Evolutionary conservation across 257 asterid genomes (phyloP), one percentile per base, ranked within the genome.

Genomic region (Prunella vulgaris): DNA sequence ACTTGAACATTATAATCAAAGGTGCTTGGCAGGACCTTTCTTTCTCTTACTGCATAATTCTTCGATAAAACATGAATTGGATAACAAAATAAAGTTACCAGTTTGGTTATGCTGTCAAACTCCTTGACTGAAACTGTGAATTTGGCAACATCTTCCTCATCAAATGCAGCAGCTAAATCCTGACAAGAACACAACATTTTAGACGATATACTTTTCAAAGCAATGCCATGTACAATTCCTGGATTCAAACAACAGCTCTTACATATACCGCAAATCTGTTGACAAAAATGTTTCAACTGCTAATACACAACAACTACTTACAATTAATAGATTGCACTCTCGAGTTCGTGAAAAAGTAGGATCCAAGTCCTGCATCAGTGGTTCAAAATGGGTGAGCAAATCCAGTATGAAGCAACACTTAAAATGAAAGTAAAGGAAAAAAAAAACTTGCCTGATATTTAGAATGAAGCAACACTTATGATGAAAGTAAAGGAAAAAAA

Each of bases 141-240:
- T 42, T 70, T 64, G 25, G 69, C 77, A 30, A 68, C 62, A 60
- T 82, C 84, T 74, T 79, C 84, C 81, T 74, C 84, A 40, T 79
- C 87, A 38, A 82, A 68, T 52, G 84, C 79, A 63, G 68, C 73
- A 20, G 82, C 84, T 82, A 82, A 79, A 77, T 79, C 81, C 87
- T 82, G 66, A 56, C 22, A 51, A 59, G 8, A 54, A 46, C 42
- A 71, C 15, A 60, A 56, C 56, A 22, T 10, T 69, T 51, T 53
- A 24, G 5, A 52, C 10, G n/a, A 72, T 8, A 48, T 27, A 48
- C 22, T 69, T 20, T 24, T 37, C 57, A 24, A 67, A 51, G 63
- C 51, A 67, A 32, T 17, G 32, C 12, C 40, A 13, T 12, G 63
- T 24, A 57, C 30, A 54, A 22, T 9, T 54, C 32, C 60, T 20